These are phyloP conservation scores for Haplosporangium gracile DNA, from an alignment of 192 early-diverging fungal genomes.

Conservation along the genomic window DNA sequence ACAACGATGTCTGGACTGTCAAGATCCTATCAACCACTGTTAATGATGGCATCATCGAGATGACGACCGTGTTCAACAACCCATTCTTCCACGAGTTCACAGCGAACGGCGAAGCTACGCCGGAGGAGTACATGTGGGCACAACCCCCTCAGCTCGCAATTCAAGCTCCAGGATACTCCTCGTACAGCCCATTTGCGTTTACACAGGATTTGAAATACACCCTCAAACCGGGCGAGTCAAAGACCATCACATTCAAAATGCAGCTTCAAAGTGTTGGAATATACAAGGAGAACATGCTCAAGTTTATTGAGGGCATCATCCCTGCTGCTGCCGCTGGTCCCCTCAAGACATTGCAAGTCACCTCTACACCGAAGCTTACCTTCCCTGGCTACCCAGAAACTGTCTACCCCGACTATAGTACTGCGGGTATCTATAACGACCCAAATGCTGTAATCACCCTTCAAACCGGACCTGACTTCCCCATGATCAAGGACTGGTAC, in stretches of 20 bases:
- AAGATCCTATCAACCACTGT: neutral
- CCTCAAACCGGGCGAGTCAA: neutral
- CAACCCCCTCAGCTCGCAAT: neutral
- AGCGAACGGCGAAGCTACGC: neutral
- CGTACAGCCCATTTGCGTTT: neutral
- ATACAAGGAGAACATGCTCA: neutral
- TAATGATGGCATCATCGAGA: constrained; percentile 7
- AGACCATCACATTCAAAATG: neutral
- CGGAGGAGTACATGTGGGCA: neutral
- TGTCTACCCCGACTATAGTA: neutral
- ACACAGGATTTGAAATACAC: neutral
- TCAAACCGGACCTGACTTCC: constrained; percentile 7
- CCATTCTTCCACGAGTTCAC: neutral
- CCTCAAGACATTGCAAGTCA: neutral
- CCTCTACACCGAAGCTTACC: neutral
- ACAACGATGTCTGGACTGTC: neutral
- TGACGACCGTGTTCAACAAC: neutral
- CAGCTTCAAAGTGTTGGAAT: neutral
- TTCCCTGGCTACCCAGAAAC: neutral
- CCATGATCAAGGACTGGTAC: constrained; percentile 1
- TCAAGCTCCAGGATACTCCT: neutral
- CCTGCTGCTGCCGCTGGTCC: neutral
- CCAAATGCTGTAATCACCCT: neutral
- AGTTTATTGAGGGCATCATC: neutral
- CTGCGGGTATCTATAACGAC: neutral